Base-by-base conservation (phyloP, 2,329 filamentous ascomycete genomes). In the Xylaria sp. region DNA sequence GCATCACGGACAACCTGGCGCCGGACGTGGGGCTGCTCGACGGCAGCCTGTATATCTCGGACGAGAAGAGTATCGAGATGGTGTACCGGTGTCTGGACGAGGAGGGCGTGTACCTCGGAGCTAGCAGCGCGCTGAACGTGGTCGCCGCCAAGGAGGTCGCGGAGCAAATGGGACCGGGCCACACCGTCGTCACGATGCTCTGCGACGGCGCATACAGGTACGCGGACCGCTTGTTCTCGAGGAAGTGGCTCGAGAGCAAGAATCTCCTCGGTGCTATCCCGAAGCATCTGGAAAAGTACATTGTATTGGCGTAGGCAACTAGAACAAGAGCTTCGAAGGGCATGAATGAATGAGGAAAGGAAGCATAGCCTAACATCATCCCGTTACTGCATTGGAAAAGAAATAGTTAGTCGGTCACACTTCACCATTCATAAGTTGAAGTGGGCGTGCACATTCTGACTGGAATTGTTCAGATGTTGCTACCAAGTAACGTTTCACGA, bases 161-260 rank as follows among this genome's bases (percentile, higher is more conserved):
- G 0, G 88, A 95, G 83, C 92, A 92, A 79, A 80, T 99, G 65
- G 95, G 95, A 33, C 89, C 87, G 70, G 94, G 94, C 9, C 87
- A 94, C 77, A 97, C 92, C 0, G 91, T 99, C 23, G 95, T 98
- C 49, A 99, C 95, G 1, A 86, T 98, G 60, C 84, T 99, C 46
- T 97, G 92, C 74, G 95, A 99, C 75, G 95, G 95, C 63, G 95
- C 95, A n/a, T 98, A 99, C 76, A 83, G 95, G 73, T 99, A 99
- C 76, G 95, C 95, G 4, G 95, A 99, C 68, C 84, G 95, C 37
- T 77, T 99, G 65, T 99, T 99, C 80, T 96, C 92, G 47, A 87
- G 87, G 77, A 94, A 90, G 77, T 99, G 95, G 95, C 79, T 99
- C 69, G 84, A 88, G 76, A 87, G 89, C 73, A 99, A 98, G 87